A percentile compares a stretch with the other conserved stretches of the same genome.
Evolutionary conservation across 495 filamentous ascomycete genomes (phyloP).

Genomic region (Astrothelium macrocarpum): DNA sequence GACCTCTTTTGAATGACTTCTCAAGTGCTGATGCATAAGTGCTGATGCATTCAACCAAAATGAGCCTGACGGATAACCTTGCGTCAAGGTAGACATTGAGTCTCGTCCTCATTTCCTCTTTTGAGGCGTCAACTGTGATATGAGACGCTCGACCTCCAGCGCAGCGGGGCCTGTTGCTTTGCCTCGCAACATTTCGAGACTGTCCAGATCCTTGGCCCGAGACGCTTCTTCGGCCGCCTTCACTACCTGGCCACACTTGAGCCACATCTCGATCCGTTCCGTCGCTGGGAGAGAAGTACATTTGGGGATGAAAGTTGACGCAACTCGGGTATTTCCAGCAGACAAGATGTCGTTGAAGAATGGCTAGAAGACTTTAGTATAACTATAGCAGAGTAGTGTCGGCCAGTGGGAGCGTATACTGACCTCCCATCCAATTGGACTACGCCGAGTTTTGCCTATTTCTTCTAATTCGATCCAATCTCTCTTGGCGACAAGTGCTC

Average conservation of each 20-base stretch:
- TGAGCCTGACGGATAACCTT: background rate
- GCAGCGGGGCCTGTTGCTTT: slow-evolving; percentile 47
- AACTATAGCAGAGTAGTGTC: slow-evolving; percentile 8
- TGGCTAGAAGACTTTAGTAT: slow-evolving; percentile 54
- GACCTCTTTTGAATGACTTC: background rate
- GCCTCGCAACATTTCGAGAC: slow-evolving; percentile 48
- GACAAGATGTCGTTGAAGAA: slow-evolving; percentile 84
- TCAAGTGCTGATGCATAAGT: background rate
- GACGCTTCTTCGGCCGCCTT: slow-evolving; percentile 90
- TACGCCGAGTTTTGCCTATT: slow-evolving; percentile 57
- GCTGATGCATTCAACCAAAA: background rate
- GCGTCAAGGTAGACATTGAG: too few species aligned
- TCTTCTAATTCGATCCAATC: slow-evolving; percentile 92
- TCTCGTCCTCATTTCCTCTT: background rate
- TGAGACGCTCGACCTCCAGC: slow-evolving; percentile 53
- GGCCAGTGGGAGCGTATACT: slow-evolving; percentile 26
- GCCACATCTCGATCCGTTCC: slow-evolving; percentile 83
- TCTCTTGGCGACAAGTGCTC: slow-evolving; percentile 77
- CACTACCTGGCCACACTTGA: slow-evolving; percentile 84
- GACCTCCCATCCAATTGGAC: slow-evolving; percentile 96
- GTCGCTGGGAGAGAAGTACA: slow-evolving; percentile 54
- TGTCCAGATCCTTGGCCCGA: slow-evolving; percentile 64
- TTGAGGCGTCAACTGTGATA: slow-evolving; percentile 37
- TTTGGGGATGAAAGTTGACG: slow-evolving; percentile 77
- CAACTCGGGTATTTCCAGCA: slow-evolving; percentile 84